Percentiles rank a stretch among this genome's conserved stretches.
Evolutionary conservation across 2,329 filamentous ascomycete genomes (phyloP).

Genomic region (Epichloe typhina): DNA sequence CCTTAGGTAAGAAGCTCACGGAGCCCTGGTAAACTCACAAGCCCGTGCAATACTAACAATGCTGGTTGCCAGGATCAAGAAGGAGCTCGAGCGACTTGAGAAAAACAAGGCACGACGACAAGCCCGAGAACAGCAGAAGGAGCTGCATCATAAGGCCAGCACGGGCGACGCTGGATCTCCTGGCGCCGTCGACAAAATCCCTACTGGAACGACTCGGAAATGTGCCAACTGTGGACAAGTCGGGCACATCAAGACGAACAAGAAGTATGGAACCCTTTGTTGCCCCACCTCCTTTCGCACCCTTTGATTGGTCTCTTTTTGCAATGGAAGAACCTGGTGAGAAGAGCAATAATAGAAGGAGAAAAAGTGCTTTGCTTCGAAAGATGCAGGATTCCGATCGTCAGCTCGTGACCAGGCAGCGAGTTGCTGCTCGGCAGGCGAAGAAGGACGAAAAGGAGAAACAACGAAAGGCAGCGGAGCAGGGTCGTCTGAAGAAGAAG

Average conservation of each 20-base stretch:
- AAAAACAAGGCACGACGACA: conserved; percentile 85
- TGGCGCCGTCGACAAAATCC: conserved; percentile 36
- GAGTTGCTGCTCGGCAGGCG: conserved; percentile 3
- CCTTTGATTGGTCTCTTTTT: conserved; percentile 22
- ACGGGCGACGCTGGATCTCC: conserved; percentile 37
- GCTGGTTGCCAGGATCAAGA: conserved; percentile 23
- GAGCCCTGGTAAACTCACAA: neutral
- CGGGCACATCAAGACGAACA: conserved; percentile 98
- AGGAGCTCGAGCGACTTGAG: conserved; percentile 69
- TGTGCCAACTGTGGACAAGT: conserved; percentile 96
- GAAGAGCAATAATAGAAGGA: conserved; percentile 6
- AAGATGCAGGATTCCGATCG: conserved; percentile 13
- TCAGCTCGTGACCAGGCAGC: conserved; percentile 7
- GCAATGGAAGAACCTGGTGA: conserved; percentile 7
- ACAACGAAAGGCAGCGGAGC: neutral
- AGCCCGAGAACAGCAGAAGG: conserved; percentile 83
- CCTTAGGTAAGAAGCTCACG: conserved; percentile 21
- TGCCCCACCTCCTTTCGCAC: conserved; percentile 15
- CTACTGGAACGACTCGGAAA: conserved; percentile 66
- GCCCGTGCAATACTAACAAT: neutral
- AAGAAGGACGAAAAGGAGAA: conserved; percentile 3
- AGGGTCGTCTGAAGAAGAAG: conserved; percentile 5
- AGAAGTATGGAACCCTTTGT: conserved; percentile 55
- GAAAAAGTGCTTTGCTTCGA: conserved; percentile 9
- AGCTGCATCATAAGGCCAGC: conserved; percentile 35